Conservation (phyloP, 1,139 yeast species). For the Blastobotrys petasosporus region DNA sequence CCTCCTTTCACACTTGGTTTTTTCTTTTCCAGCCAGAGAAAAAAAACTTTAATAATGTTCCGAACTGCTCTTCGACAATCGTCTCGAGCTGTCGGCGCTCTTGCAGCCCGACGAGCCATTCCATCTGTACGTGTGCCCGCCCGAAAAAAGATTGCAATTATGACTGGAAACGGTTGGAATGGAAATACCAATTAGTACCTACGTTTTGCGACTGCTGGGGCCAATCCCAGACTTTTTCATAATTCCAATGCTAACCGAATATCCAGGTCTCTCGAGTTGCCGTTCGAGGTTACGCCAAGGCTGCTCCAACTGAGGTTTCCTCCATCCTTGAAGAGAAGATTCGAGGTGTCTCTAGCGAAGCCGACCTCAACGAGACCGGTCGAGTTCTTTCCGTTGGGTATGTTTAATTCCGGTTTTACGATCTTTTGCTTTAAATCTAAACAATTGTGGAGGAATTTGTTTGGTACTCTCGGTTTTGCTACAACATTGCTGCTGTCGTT, state of each 20-base stretch:
- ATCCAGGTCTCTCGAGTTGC: slow-evolving; percentile 19
- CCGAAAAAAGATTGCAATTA: no score
- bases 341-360: slow-evolving; percentile 98
- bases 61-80: slow-evolving; percentile 40
- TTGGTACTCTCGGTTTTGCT: no score
- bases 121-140: slow-evolving; percentile 21
- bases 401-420: slow-evolving; percentile 30
- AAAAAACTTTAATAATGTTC: slow-evolving; percentile 30
- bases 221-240: no score
- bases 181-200: no score
- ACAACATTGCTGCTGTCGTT: no score
- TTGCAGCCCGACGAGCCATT: slow-evolving; percentile 33
- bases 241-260: background rate
- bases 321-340: slow-evolving; percentile 98
- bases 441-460: no score
- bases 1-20: slow-evolving; percentile 9
- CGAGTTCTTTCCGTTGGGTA: slow-evolving; percentile 97
- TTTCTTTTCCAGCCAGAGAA: background rate
- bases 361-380: slow-evolving; percentile 98
- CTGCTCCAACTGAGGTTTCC: slow-evolving; percentile 99
- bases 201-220: no score
- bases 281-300: slow-evolving; percentile 81
- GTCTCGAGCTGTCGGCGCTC: slow-evolving; percentile 36
- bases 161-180: no score
- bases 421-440: no score